Base-by-base conservation (phyloP, 257 asterid genomes). In the Prunella vulgaris region DNA sequence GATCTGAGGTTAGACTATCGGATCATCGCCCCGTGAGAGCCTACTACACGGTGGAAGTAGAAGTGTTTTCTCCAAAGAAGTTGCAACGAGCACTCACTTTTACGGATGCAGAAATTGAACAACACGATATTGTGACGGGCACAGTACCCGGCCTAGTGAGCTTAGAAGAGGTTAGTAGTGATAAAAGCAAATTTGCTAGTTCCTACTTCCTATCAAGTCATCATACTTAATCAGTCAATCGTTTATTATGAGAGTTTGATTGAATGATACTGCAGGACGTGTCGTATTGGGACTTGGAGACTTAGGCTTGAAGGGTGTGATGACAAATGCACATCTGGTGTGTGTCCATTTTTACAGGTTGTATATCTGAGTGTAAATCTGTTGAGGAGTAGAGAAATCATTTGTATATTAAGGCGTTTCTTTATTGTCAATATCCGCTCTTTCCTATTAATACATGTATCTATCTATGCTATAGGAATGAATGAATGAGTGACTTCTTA, bases 21-120 rank as follows among this genome's bases (percentile, higher is more conserved):
- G 99, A 94, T 76, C 99, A 94, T 84, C 88, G 97, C 27, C 98
- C 99, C 0, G 96, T 94, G 78, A 77, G 88, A 37, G 96, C 98
- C 54, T 66, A 88, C 30, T 91, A 84, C 70, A 73, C 82, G 77
- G 94, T 85, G 60, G 98, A 91, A 51, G 89, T 91, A 18, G 99
- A 94, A 86, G 97, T 84, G 64, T 91, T 91, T 71, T 89, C 90
- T 76, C 84, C 89, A 0, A 84, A 84, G 81, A 94, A 82, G 84
- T 73, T 94, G 85, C 98, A 91, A 60, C 80, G 88, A 57, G 98
- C 97, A 22, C 95, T 94, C 79, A 86, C 97, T 25, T 84, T 91
- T 70, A 94, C 98, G 10, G 83, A 86, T 74, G 98, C 99, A 21
- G 98, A 94, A 76, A 77, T 91, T n/a, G 88, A 92, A 66, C 86